Evolutionary conservation across 2,329 filamentous ascomycete genomes (phyloP), one percentile per base, ranked within the genome.

Genomic region (Alternaria dauci): DNA sequence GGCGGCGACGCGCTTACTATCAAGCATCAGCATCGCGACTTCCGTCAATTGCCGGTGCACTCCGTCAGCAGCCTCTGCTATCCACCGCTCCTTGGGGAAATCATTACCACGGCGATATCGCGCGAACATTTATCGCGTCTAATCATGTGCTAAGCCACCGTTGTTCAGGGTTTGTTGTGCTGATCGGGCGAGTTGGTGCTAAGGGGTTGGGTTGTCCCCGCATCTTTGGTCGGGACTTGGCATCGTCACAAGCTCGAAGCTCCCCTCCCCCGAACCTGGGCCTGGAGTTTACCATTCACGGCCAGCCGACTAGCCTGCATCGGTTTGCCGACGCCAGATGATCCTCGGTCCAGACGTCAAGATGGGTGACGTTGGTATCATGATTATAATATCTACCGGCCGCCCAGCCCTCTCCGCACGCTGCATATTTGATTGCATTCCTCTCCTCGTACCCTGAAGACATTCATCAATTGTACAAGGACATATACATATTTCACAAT

Each of bases 221-320:
- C 71, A 57, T 64, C 64, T 59, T 43, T 63, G 63, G 53, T 62
- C 55, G 47, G 54, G 62, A 57, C 73, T 77, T 73, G 74, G 73
- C 73, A 67, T 63, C 71, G 63, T 77, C 75, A 77, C 73, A 75
- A 76, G 74, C 73, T 70, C 47, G 56, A 55, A 72, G 63, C 68
- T 72, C 62, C 74, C 67, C 64, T 71, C 65, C 69, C 68, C 66
- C 74, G 69, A 71, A 68, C 59, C 65, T 67, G 61, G 62, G 64
- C 53, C 58, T 55, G 34, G 63, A 59, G 59, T 67, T 68, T 64
- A 69, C 70, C 73, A 75, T 68, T 73, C 70, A 72, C 60, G 61
- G 62, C 66, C 59, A 65, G 64, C 67, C 70, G 67, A 59, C 71
- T 72, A 76, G 71, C 67, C 69, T 72, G 57, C 58, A 66, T 62